Percentiles rank a stretch among this genome's conserved stretches.
phyloP scores from a whole-genome alignment of 805 yeast genomes.

The Blastobotrys terrestris region DNA sequence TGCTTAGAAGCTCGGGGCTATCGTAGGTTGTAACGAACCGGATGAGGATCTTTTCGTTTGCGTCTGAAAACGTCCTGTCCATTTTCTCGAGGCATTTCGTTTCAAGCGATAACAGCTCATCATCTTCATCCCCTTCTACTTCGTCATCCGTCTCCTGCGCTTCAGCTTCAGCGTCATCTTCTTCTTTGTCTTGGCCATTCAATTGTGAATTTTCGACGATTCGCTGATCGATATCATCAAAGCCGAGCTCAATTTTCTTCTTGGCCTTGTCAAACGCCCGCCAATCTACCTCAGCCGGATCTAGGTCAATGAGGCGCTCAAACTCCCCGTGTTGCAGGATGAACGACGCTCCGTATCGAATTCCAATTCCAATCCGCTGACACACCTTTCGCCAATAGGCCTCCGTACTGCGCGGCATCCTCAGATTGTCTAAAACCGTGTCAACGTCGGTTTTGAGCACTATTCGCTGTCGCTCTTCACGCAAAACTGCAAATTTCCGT shows the following conservation, averaged over 20 bases:
- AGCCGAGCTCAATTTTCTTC: not conserved
- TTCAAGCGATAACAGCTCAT: conserved; percentile 1
- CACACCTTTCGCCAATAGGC: not conserved
- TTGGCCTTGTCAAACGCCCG: not conserved
- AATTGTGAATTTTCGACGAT: not conserved
- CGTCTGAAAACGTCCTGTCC: conserved; percentile 7
- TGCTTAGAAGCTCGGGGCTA: conserved; percentile 1
- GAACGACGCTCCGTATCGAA: not conserved
- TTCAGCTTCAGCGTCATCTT: conserved; percentile 1
- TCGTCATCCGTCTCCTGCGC: not conserved
- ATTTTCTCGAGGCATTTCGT: conserved; percentile 3
- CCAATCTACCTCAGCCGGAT: not conserved
- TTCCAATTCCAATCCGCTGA: not conserved
- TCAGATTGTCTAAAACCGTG: not conserved
- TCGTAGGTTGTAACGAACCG: conserved; percentile 6
- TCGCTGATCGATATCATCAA: not conserved
- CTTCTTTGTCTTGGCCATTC: not conserved
- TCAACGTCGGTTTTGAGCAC: not conserved
- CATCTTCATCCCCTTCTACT: not conserved
- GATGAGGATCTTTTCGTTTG: conserved; percentile 8
- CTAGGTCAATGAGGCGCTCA: not conserved
- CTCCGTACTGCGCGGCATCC: not conserved
- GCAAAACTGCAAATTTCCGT: not conserved
- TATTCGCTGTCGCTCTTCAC: not conserved
- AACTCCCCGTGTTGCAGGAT: not conserved